These are phyloP conservation scores for Penicillium nucicola DNA, from an alignment of 495 filamentous ascomycete genomes.

Conservation along the genomic window DNA sequence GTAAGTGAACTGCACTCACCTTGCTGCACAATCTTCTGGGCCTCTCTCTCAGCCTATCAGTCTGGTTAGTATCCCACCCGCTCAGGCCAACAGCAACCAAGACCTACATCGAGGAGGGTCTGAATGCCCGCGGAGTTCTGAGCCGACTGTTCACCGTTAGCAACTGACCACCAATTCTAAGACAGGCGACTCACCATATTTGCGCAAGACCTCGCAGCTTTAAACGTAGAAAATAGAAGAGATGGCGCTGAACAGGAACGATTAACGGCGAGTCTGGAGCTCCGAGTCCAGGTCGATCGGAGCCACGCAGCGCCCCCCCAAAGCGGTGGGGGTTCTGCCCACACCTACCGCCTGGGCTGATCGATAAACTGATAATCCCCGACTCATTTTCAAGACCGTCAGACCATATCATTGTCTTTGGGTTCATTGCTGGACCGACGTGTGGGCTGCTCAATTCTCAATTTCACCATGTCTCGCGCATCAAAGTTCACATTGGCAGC, in stretches of 20 bases:
- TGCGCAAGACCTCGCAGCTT: slow-evolving; percentile 11
- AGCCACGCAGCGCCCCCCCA: slow-evolving; percentile 37
- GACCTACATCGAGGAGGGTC: slow-evolving; percentile 93
- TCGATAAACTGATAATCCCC: slow-evolving; percentile 29
- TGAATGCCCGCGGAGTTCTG: slow-evolving; percentile 98
- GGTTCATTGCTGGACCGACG: not conserved
- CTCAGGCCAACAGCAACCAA: slow-evolving; percentile 1
- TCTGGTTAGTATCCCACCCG: slow-evolving; percentile 24
- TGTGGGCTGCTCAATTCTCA: not conserved
- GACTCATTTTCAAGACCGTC: slow-evolving; percentile 12
- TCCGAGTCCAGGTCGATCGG: slow-evolving; percentile 30
- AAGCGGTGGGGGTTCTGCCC: slow-evolving; percentile 39
- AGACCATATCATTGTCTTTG: not conserved
- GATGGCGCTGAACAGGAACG: slow-evolving; percentile 10
- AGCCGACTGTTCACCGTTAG: slow-evolving; percentile 66
- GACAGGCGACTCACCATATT: slow-evolving; percentile 35
- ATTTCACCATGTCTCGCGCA: slow-evolving; percentile 71
- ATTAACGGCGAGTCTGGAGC: slow-evolving; percentile 30
- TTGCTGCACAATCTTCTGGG: slow-evolving; percentile 98
- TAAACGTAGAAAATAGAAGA: slow-evolving; percentile 8
- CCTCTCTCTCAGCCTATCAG: slow-evolving; percentile 88
- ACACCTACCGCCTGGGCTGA: slow-evolving; percentile 23
- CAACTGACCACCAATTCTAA: slow-evolving; percentile 4
- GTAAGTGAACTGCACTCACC: slow-evolving; percentile 47
- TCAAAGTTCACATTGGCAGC: slow-evolving; percentile 80